A percentile compares a stretch with the other conserved stretches of the same genome.
Conservation (phyloP, 306 rosid species). For the Trifolium fragiferum region DNA sequence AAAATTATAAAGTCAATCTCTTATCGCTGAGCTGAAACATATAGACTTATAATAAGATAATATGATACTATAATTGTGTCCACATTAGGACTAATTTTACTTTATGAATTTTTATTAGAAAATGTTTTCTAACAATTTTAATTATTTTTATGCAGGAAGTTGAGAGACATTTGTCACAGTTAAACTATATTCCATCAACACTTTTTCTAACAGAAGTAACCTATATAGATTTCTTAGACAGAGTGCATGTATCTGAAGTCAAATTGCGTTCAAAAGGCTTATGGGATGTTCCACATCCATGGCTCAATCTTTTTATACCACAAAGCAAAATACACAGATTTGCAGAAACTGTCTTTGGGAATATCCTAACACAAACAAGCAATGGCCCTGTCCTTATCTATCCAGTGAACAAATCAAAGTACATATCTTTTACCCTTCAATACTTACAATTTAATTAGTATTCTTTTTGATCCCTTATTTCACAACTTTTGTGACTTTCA, state of each 20-base stretch:
- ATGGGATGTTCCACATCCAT: slow-evolving; percentile 98
- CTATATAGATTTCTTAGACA: slow-evolving; percentile 81
- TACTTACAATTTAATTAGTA: not conserved
- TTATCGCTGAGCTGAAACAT: no score
- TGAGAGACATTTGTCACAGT: slow-evolving; percentile 48
- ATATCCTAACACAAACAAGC: slow-evolving; percentile 70
- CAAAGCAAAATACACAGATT: slow-evolving; percentile 77
- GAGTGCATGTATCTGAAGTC: slow-evolving; percentile 89
- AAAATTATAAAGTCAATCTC: no score
- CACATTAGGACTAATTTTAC: not conserved
- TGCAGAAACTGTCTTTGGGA: slow-evolving; percentile 80
- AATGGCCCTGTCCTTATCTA: slow-evolving; percentile 86
- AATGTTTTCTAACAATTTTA: slow-evolving; percentile 1
- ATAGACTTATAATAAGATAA: no score
- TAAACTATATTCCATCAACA: slow-evolving; percentile 79
- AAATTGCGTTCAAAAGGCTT: slow-evolving; percentile 85
- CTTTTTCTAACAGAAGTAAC: slow-evolving; percentile 78
- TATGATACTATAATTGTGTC: no score
- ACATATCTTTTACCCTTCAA: slow-evolving; percentile 19
- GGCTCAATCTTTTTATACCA: slow-evolving; percentile 97
- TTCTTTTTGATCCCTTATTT: no score
- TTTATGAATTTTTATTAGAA: not conserved
- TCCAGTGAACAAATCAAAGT: slow-evolving; percentile 87
- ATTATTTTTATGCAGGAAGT: slow-evolving; percentile 64
- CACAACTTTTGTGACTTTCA: no score